Percentiles rank a stretch among this genome's conserved stretches.
Conservation (phyloP, 1,284 basidiomycete genomes). For the Ganoderma meredithae region DNA sequence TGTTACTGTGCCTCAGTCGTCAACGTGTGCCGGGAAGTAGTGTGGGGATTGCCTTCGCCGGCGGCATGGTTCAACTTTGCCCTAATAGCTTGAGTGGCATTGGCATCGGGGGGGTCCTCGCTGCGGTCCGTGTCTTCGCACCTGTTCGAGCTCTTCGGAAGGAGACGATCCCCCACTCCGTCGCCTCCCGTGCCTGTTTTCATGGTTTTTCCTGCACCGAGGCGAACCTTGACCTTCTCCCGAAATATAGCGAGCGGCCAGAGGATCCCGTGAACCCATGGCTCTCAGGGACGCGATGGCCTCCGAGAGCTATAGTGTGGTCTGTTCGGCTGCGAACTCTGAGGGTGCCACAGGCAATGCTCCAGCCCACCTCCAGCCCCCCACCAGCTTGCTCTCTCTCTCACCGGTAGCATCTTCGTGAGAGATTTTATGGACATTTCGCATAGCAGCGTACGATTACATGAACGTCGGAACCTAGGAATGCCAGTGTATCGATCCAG, state of each 20-base stretch:
- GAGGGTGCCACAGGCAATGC: not conserved
- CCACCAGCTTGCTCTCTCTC: not conserved
- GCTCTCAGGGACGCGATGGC: not conserved
- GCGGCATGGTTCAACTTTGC: not conserved
- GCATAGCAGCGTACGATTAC: not conserved
- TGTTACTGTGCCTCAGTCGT: not conserved
- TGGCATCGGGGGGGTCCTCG: not conserved
- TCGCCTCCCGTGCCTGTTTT: slow-evolving; percentile 1
- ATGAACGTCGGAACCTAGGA: not conserved
- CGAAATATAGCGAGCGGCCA: not conserved
- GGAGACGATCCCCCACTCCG: not conserved
- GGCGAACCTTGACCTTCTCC: not conserved
- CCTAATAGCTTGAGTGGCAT: slow-evolving; percentile 3
- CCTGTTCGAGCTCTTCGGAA: not conserved
- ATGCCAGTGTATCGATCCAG: not conserved
- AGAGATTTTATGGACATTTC: not conserved
- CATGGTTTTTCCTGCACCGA: not conserved
- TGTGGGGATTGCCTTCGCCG: not conserved
- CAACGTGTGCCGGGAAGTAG: not conserved
- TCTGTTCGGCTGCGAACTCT: not conserved
- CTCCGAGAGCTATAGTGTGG: not conserved
- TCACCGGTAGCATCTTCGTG: not conserved
- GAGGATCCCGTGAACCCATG: not conserved
- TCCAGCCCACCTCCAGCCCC: not conserved
- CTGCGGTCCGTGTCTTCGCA: not conserved